Evolutionary conservation across 805 yeast species (phyloP).

Genomic region (Maudiozyma turicensis): DNA sequence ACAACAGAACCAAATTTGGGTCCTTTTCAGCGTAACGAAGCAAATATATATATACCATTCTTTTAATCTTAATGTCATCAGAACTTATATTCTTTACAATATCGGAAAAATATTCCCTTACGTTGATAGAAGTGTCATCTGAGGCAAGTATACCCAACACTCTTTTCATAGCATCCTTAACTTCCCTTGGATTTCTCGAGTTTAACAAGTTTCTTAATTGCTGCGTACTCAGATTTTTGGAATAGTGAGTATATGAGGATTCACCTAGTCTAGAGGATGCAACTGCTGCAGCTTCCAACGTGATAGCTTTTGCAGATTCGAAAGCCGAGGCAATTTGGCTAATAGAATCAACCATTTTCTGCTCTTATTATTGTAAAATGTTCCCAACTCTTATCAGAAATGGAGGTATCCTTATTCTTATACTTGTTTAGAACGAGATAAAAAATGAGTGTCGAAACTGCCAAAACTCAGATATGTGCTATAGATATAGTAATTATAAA

Average conservation of each 20-base stretch:
- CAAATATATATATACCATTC: constrained; percentile 68
- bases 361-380: no score
- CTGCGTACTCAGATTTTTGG: constrained; percentile 41
- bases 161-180: constrained; percentile 49
- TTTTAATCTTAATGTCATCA: constrained; percentile 49
- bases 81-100: constrained; percentile 83
- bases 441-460: no score
- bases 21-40: constrained; percentile 69
- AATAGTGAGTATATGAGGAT: constrained; percentile 38
- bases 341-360: constrained; percentile 45
- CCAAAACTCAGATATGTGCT: no score
- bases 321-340: constrained; percentile 58
- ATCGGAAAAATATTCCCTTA: constrained; percentile 59
- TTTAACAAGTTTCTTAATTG: constrained; percentile 59
- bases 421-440: no score
- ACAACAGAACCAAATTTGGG: constrained; percentile 81
- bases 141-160: constrained; percentile 38
- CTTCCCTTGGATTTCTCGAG: constrained; percentile 59
- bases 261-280: constrained; percentile 62
- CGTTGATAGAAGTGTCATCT: constrained; percentile 30
- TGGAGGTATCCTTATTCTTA: no score
- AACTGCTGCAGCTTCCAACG: constrained; percentile 74
- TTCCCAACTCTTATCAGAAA: no score
- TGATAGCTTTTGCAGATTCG: constrained; percentile 70
- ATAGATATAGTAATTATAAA: no score